These are phyloP conservation scores for Colletotrichum truncatum DNA, from an alignment of 2,329 filamentous ascomycete genomes.

Conservation along the genomic window DNA sequence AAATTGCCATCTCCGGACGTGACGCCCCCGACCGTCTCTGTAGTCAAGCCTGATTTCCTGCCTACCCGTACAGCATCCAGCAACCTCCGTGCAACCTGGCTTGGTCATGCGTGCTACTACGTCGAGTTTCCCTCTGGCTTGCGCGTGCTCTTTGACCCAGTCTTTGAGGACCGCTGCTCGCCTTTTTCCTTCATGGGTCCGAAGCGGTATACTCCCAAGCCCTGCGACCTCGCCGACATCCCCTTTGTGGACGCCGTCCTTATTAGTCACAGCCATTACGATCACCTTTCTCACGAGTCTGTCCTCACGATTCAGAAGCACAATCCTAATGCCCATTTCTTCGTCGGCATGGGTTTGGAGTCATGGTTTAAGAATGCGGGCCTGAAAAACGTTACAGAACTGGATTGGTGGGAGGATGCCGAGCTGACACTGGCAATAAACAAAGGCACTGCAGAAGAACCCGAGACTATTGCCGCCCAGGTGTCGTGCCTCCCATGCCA, in stretches of 20 bases:
- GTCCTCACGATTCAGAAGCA: constrained; percentile 74
- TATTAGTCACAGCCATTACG: constrained; percentile 93
- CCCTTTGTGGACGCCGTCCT: constrained; percentile 80
- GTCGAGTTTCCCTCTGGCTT: constrained; percentile 89
- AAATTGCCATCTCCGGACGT: constrained; percentile 64
- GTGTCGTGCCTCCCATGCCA: constrained; percentile 87
- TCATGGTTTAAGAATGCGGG: constrained; percentile 80
- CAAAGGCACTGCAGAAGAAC: constrained; percentile 35
- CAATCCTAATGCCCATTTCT: constrained; percentile 85
- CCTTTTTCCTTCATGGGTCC: constrained; percentile 77
- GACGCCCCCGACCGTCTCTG: constrained; percentile 70
- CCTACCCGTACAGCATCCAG: constrained; percentile 62
- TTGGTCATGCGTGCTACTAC: constrained; percentile 94
- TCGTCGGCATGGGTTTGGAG: constrained; percentile 85
- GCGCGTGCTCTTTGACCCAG: constrained; percentile 91
- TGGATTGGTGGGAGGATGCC: constrained; percentile 94
- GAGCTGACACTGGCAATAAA: constrained; percentile 70
- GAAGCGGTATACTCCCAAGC: constrained; percentile 79
- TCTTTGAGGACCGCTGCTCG: constrained; percentile 88
- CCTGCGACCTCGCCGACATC: constrained; percentile 81
- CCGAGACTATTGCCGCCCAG: constrained; percentile 70
- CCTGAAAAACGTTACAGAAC: constrained; percentile 81
- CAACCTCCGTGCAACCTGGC: constrained; percentile 86
- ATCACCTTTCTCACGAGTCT: constrained; percentile 84
- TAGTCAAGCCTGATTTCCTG: constrained; percentile 75